Base-by-base conservation (phyloP, 164 flowering plant genomes). In the Macadamia integrifolia region DNA sequence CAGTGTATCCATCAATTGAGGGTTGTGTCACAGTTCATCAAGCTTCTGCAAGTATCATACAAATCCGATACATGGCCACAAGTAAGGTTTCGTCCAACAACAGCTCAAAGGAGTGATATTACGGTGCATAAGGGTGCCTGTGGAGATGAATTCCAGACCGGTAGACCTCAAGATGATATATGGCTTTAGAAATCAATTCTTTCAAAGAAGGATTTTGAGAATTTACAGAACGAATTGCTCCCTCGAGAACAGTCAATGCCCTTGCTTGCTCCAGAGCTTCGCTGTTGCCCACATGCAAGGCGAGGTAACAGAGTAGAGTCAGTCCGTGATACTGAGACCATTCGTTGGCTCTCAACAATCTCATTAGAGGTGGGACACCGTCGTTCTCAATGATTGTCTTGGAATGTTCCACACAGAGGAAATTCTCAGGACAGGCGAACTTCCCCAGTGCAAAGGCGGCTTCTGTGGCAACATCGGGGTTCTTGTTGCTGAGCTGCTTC, bases 371-470 rank as follows among this genome's bases (percentile, higher is more conserved):
- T 3, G 81, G 80, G 14, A 90, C 82, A 23, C 85, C 93, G 17
- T 78, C 73, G 61, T 75, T 81, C 66, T 88, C 89, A 23, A 90
- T 83, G 18, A 90, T 86, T 6, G 93, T 64, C 75, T 88, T 85
- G 0, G 95, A 83, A 66, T 93, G 97, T 62, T 83, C 85, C n/a
- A 74, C 73, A 44, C 77, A 48, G 1, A 83, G 74, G 64, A 71
- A 89, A 70, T 93, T 93, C 0, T 82, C 89, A 0, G 80, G 84
- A 66, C 72, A 69, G 4, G 80, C 85, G 71, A 93, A 93, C 72
- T 93, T 90, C 35, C 75, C 80, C 67, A 90, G 63, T 0, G 98
- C 83, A 75, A 81, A 69, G n/a, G 86, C 83, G 28, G 95, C 90
- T 77, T 89, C 95, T 6, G 70, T 68, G 0, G 92, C 90, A 50